These are phyloP conservation scores for Dunaliella sp. DNA, from an alignment of 139 green algal species.

Conservation along the genomic window DNA sequence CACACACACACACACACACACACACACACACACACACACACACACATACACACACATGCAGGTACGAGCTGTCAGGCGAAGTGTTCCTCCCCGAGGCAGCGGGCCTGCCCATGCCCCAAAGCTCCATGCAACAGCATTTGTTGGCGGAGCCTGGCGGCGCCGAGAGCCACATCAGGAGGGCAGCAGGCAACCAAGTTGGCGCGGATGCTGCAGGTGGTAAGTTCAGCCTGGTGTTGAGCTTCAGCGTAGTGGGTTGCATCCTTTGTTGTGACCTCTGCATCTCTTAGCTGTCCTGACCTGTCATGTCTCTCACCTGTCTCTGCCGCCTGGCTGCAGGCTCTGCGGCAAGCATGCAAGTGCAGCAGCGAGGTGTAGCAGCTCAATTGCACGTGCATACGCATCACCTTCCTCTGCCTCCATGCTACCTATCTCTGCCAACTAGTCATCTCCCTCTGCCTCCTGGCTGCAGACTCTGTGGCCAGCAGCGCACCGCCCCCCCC, in stretches of 20 bases:
- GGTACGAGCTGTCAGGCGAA: conserved; percentile 38
- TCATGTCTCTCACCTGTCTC: too few species aligned
- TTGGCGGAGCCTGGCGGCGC: too few species aligned
- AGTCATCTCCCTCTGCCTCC: not conserved
- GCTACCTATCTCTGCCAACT: not conserved
- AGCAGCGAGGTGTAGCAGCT: not conserved
- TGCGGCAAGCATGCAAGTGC: not conserved
- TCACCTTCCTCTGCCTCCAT: not conserved
- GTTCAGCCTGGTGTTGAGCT: too few species aligned
- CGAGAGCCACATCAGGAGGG: too few species aligned
- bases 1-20: too few species aligned
- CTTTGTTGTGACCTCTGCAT: too few species aligned
- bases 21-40: too few species aligned
- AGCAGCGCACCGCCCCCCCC: not conserved
- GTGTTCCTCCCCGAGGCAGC: conserved; percentile 29
- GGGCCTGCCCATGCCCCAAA: not conserved
- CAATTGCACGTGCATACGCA: not conserved
- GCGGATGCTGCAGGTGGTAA: too few species aligned
- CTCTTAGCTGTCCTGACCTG: conserved; percentile 31
- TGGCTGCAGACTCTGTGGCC: not conserved
- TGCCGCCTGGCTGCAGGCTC: conserved; percentile 16
- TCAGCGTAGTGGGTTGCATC: too few species aligned
- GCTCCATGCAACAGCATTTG: too few species aligned
- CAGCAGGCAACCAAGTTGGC: too few species aligned
- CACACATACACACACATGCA: too few species aligned